These are phyloP conservation scores for Saccharomyces hybrid DNA, from an alignment of 1,139 yeast genomes.

Conservation along the genomic window DNA sequence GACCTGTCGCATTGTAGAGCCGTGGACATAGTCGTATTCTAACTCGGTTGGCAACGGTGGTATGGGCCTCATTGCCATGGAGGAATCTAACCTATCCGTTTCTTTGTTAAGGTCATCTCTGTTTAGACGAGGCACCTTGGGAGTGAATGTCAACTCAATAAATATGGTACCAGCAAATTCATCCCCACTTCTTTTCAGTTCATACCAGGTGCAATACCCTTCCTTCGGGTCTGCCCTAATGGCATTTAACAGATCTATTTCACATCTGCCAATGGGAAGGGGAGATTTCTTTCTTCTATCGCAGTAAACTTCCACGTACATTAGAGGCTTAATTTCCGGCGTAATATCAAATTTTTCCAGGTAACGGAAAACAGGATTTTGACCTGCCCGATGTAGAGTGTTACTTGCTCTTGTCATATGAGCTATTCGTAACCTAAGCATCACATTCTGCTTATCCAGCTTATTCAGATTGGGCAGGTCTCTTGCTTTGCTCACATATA, in stretches of 20 bases:
- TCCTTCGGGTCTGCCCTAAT: conserved; percentile 57
- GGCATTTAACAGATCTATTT: conserved; percentile 69
- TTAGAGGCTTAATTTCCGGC: conserved; percentile 52
- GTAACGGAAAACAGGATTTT: conserved; percentile 81
- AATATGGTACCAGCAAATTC: conserved; percentile 83
- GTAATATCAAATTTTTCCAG: conserved; percentile 62
- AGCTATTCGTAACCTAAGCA: conserved; percentile 73
- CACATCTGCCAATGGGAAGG: conserved; percentile 75
- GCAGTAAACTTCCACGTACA: conserved; percentile 61
- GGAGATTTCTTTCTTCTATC: conserved; percentile 87
- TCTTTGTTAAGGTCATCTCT: conserved; percentile 11
- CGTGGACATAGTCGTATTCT: conserved; percentile 23
- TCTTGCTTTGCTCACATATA: conserved; percentile 44
- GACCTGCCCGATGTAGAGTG: conserved; percentile 77
- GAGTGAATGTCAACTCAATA: conserved; percentile 87
- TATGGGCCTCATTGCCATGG: conserved; percentile 32
- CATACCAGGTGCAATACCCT: conserved; percentile 86
- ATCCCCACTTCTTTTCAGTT: conserved; percentile 50
- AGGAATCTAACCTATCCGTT: conserved; percentile 21
- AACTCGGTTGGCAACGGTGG: conserved; percentile 34
- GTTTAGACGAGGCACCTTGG: conserved; percentile 40
- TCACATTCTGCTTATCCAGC: conserved; percentile 85
- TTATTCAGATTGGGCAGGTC: conserved; percentile 78
- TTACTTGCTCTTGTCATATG: conserved; percentile 71
- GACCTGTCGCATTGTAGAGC: conserved; percentile 24